phyloP scores from a whole-genome alignment of 2,329 filamentous ascomycete genomes.

The Pseudonectria foliicola region DNA sequence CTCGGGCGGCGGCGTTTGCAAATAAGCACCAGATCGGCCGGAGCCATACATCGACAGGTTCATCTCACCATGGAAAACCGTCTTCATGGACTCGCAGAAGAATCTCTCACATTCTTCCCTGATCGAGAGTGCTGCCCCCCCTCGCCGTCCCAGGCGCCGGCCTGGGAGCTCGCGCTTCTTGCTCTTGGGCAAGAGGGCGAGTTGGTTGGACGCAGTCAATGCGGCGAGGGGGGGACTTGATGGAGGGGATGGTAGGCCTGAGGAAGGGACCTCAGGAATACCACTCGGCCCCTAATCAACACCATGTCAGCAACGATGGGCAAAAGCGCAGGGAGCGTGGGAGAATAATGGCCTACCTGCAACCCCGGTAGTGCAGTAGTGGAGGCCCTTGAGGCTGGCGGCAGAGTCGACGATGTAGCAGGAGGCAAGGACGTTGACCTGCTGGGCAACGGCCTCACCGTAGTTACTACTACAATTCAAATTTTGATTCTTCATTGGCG shows the following conservation, averaged over 20 bases:
- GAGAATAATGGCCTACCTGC: conserved; percentile 49
- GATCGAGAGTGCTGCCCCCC: conserved; percentile 93
- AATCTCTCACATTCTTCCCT: conserved; percentile 99
- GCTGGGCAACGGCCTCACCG: conserved; percentile 57
- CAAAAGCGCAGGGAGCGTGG: background rate
- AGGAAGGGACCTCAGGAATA: conserved; percentile 87
- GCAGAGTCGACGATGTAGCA: conserved; percentile 79
- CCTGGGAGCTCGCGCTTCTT: conserved; percentile 37
- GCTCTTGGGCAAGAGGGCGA: conserved; percentile 55
- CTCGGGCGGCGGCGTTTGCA: conserved; percentile 49
- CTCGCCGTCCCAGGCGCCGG: conserved; percentile 50
- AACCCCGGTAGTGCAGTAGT: conserved; percentile 92
- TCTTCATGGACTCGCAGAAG: conserved; percentile 93
- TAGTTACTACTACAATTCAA: conserved; percentile 70
- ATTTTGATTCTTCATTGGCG: conserved; percentile 65
- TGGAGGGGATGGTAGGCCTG: conserved; percentile 77
- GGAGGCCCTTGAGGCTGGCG: conserved; percentile 70
- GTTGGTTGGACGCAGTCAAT: conserved; percentile 60
- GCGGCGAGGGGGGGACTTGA: conserved; percentile 85
- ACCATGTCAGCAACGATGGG: conserved; percentile 10
- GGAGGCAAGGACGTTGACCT: conserved; percentile 76
- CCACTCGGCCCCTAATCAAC: conserved; percentile 67
- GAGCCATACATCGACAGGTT: conserved; percentile 68
- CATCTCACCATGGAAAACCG: conserved; percentile 96
- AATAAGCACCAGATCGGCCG: conserved; percentile 71